Percentiles rank a stretch among this genome's conserved stretches.
Evolutionary conservation across 768 basidiomycete species (phyloP).

Genomic region (Suillus bovinus): DNA sequence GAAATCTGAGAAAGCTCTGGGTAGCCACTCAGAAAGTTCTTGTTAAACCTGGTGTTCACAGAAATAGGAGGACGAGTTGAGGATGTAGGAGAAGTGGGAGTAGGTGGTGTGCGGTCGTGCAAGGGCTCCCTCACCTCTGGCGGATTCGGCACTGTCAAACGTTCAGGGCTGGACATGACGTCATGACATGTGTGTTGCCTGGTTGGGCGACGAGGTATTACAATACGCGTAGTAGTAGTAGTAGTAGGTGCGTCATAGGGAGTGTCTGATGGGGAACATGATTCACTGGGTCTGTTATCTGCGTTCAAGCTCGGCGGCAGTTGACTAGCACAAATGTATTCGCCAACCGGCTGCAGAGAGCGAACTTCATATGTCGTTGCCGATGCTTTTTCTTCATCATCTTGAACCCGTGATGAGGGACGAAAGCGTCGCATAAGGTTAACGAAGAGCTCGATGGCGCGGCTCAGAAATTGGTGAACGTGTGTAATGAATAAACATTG

Average conservation of each 20-base stretch:
- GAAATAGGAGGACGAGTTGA: slow-evolving; percentile 4
- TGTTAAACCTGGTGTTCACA: slow-evolving; percentile 5
- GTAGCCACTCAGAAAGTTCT: not conserved
- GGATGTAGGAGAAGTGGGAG: not conserved
- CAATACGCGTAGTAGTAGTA: not conserved
- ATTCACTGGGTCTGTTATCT: slow-evolving; percentile 1
- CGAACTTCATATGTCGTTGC: not conserved
- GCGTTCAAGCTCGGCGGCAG: not conserved
- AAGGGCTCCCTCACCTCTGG: not conserved
- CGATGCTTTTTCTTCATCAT: not conserved
- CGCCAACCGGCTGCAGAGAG: not conserved
- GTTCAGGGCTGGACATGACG: not conserved
- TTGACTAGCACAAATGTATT: slow-evolving; percentile 4
- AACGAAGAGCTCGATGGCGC: not conserved
- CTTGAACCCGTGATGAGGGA: not conserved
- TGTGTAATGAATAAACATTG: not conserved
- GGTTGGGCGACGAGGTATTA: slow-evolving; percentile 6
- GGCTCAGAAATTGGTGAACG: not conserved
- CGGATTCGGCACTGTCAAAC: not conserved
- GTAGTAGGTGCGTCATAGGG: slow-evolving; percentile 6
- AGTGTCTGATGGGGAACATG: slow-evolving; percentile 10
- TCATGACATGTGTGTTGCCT: slow-evolving; percentile 7
- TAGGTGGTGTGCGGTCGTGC: not conserved
- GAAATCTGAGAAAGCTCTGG: not conserved
- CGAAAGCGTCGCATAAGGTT: not conserved